Percentiles rank a stretch among this genome's conserved stretches.
phyloP scores from a whole-genome alignment of 768 basidiomycete species.

The Rhizopogon vesiculosus region DNA sequence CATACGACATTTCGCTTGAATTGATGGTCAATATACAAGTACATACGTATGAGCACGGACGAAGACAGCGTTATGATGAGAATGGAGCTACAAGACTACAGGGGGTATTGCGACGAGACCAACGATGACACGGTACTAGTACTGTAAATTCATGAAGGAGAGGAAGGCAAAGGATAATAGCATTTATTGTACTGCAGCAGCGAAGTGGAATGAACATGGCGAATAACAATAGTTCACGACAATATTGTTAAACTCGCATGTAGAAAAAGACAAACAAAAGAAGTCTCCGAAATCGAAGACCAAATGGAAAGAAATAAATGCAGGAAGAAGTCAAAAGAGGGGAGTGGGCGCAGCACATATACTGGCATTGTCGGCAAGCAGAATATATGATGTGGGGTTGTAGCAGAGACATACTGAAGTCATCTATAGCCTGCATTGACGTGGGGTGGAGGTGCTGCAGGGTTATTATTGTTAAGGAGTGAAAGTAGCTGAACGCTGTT shows the following conservation, averaged over 20 bases:
- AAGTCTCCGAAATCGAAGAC: slow-evolving; percentile 2
- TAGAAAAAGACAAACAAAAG: slow-evolving; percentile 15
- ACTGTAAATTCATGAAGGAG: slow-evolving; percentile 21
- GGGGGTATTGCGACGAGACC: slow-evolving; percentile 28
- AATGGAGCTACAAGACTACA: slow-evolving; percentile 31
- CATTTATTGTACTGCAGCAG: slow-evolving; percentile 25
- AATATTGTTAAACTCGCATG: slow-evolving; percentile 15
- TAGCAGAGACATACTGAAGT: neutral
- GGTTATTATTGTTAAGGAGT: slow-evolving; percentile 28
- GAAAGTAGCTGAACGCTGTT: slow-evolving; percentile 29
- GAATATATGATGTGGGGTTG: slow-evolving; percentile 14
- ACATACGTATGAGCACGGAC: slow-evolving; percentile 1
- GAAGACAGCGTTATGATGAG: slow-evolving; percentile 5
- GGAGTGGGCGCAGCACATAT: neutral
- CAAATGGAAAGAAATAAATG: neutral
- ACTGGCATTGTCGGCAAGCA: slow-evolving; percentile 10
- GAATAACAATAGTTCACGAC: slow-evolving; percentile 20
- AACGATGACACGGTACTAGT: slow-evolving; percentile 27
- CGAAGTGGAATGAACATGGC: slow-evolving; percentile 16
- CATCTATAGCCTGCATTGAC: slow-evolving; percentile 19
- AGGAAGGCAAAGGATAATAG: slow-evolving; percentile 17
- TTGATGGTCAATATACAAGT: neutral
- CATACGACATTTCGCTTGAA: neutral
- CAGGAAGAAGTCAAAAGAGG: neutral
- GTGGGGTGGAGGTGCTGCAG: slow-evolving; percentile 6